A percentile compares a stretch with the other conserved stretches of the same genome.
These are phyloP conservation scores for Nannizziopsis arthrosporioides DNA, from an alignment of 2,329 filamentous ascomycete species.

Conservation along the genomic window DNA sequence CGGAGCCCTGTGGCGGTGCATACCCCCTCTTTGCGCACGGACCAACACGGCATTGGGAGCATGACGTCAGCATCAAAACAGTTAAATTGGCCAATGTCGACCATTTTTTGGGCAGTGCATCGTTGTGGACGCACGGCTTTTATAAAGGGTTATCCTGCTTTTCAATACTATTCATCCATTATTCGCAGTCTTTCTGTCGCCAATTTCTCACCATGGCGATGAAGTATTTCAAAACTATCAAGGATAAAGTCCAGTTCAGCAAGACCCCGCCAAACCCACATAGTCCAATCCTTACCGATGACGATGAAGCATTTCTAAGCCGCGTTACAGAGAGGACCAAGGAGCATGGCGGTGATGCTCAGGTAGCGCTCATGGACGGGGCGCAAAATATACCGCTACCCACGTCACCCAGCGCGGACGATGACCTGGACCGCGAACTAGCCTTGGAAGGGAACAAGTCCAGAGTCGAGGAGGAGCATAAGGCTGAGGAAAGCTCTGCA, in stretches of 20 bases:
- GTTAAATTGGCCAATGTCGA: too few relatives aligned
- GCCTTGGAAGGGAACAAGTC: slow-evolving; percentile 16
- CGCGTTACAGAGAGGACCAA: slow-evolving; percentile 28
- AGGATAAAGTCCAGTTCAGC: slow-evolving; percentile 27
- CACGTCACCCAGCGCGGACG: slow-evolving; percentile 36
- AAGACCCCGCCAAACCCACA: slow-evolving; percentile 23
- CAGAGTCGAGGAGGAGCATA: slow-evolving; percentile 26
- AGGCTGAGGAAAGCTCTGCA: slow-evolving; percentile 20
- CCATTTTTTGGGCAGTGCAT: too few relatives aligned
- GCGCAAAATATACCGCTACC: slow-evolving; percentile 42
- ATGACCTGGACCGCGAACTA: slow-evolving; percentile 20
- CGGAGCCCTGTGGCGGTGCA: too few relatives aligned
- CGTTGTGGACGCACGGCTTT: too few relatives aligned
- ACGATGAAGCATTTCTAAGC: slow-evolving; percentile 48
- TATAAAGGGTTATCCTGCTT: too few relatives aligned
- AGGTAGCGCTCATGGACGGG: slow-evolving; percentile 35
- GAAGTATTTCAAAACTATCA: slow-evolving; percentile 36
- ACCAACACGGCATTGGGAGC: too few relatives aligned
- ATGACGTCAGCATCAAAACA: too few relatives aligned
- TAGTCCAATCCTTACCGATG: slow-evolving; percentile 44
- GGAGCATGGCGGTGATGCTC: slow-evolving; percentile 31
- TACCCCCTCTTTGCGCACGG: too few relatives aligned
- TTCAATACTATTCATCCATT: not conserved
- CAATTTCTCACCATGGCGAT: slow-evolving; percentile 18
- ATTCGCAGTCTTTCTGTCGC: not conserved